phyloP scores from a whole-genome alignment of 371 early-diverging fungal species.

The Paramicrosporidium saccamoebae region DNA sequence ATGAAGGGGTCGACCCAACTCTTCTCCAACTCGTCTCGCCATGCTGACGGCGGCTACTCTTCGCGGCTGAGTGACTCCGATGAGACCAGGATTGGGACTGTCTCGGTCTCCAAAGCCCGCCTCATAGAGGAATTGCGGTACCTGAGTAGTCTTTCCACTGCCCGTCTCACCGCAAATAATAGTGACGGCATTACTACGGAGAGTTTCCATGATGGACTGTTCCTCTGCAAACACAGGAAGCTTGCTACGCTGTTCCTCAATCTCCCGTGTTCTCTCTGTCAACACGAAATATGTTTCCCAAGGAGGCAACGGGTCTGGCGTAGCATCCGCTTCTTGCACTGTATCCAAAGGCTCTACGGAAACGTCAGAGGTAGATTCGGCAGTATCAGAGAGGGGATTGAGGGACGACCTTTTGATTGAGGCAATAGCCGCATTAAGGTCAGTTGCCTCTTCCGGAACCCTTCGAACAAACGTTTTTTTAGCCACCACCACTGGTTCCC shows the following conservation, averaged over 20 bases:
- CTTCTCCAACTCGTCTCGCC: conserved; percentile 72
- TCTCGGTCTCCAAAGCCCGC: conserved; percentile 74
- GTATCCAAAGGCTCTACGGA: too few relatives aligned
- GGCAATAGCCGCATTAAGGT: too few relatives aligned
- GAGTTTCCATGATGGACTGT: conserved; percentile 82
- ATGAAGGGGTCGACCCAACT: conserved; percentile 24
- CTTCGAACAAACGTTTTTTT: too few relatives aligned
- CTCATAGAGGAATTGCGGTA: conserved; percentile 94
- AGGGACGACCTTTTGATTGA: too few relatives aligned
- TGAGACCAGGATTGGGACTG: conserved; percentile 36
- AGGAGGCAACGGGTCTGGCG: background rate
- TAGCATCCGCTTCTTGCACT: too few relatives aligned
- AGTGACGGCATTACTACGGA: conserved; percentile 37
- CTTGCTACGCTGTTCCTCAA: conserved; percentile 30
- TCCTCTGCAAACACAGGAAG: conserved; percentile 78
- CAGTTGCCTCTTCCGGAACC: too few relatives aligned
- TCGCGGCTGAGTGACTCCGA: conserved; percentile 94
- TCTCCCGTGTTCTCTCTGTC: conserved; percentile 28
- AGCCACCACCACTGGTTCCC: too few relatives aligned
- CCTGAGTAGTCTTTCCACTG: conserved; percentile 89
- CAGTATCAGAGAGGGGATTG: too few relatives aligned
- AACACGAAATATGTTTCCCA: conserved; percentile 43
- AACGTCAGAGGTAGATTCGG: too few relatives aligned
- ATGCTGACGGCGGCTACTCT: conserved; percentile 95
- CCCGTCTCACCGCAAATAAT: conserved; percentile 95